Evolutionary conservation across 768 basidiomycete genomes (phyloP), one percentile per base, ranked within the genome.

Genomic region (Naganishia vishniacii): DNA sequence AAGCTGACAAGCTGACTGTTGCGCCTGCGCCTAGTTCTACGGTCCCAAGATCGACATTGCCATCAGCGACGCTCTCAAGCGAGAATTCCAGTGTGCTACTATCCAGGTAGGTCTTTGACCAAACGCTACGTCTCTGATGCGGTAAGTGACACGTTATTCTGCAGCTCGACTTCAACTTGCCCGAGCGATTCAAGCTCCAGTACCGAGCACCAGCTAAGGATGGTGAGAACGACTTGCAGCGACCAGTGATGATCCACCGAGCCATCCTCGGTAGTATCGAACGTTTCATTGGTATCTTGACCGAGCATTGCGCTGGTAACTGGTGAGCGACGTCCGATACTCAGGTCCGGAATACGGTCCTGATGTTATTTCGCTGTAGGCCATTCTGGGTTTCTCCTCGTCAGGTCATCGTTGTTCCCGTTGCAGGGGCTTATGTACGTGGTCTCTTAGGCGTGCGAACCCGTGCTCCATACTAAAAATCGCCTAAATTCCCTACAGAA

Each of bases 311-410:
- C 73, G 94, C 86, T 46, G 95, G 95, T 12, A 98, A 97, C 80
- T 99, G 95, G 94, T 56, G 23, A 40, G 51, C 23, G 18, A 15
- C 34, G 7, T 7, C 7, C n/a, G n/a, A n/a, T n/a, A n/a, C n/a
- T n/a, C n/a, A n/a, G n/a, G n/a, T n/a, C n/a, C n/a, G n/a, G n/a
- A n/a, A n/a, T n/a, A n/a, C n/a, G n/a, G n/a, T n/a, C n/a, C 13
- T 56, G 32, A 20, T 25, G 3, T 1, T 2, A 11, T 37, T 37
- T 20, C 29, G 16, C 91, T 1, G 29, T 37, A 56, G 53, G 53
- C 95, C 95, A 2, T 95, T 98, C 83, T 99, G 95, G 95, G 72
- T 98, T 53, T 92, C 89, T 0, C 95, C 95, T n/a, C 84, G 95
- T 37, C 95, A 98, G 79, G 86, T 94, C 29, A 80, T 95, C 20